phyloP scores from a whole-genome alignment of 495 filamentous ascomycete genomes.

The Staphylotrichum longicolle region DNA sequence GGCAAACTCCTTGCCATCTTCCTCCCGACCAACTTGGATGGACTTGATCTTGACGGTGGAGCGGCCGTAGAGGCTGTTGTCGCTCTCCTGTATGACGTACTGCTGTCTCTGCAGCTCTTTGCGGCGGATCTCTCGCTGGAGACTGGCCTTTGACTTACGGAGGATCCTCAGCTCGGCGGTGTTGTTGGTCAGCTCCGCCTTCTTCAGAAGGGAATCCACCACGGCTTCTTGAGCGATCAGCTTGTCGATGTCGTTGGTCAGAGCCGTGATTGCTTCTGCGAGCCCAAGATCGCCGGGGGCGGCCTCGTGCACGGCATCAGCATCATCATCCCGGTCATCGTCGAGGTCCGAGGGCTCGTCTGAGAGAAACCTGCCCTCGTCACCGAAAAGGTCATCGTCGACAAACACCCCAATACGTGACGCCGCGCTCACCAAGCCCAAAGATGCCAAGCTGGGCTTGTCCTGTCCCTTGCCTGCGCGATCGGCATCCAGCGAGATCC shows the following conservation, averaged over 20 bases:
- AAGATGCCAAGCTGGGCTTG: constrained; percentile 82
- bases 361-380: constrained; percentile 81
- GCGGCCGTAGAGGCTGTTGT: constrained; percentile 93
- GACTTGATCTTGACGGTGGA: constrained; percentile 85
- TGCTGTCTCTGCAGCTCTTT: constrained; percentile 97
- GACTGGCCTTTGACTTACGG: constrained; percentile 87
- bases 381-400: constrained; percentile 88
- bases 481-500: constrained; percentile 57
- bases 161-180: constrained; percentile 88
- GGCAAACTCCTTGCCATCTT: constrained; percentile 90
- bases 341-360: constrained; percentile 80
- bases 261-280: constrained; percentile 81
- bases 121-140: constrained; percentile 85
- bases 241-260: constrained; percentile 87
- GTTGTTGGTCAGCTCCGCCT: constrained; percentile 97
- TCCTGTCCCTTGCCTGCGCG: constrained; percentile 52
- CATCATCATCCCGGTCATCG: constrained; percentile 57
- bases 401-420: constrained; percentile 83
- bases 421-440: constrained; percentile 81
- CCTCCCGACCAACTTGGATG: constrained; percentile 86
- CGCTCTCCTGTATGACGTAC: constrained; percentile 95
- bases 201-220: constrained; percentile 84
- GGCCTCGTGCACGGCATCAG: constrained; percentile 89
- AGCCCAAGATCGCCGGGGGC: constrained; percentile 93
- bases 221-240: constrained; percentile 85